Conservation (phyloP, 352 stramenopile species). For the Phytopythium sindhum region DNA sequence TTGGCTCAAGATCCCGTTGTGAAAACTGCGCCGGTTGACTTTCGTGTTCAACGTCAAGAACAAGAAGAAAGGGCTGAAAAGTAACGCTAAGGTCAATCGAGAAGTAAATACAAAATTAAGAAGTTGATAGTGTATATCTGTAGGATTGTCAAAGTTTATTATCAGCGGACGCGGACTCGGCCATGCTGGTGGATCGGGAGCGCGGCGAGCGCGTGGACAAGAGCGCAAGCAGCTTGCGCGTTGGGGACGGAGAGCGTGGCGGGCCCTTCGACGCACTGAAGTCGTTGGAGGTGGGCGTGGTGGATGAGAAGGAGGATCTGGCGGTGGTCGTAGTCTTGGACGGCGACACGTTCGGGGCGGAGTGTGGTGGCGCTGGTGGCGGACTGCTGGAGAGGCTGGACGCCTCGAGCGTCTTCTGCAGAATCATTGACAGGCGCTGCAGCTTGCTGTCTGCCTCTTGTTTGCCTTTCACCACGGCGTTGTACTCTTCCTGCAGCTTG, state of each 20-base stretch:
- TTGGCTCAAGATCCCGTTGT: no score
- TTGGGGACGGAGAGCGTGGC: neutral
- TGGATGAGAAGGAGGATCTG: conserved; percentile 2
- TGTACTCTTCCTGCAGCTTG: conserved; percentile 53
- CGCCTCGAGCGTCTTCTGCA: conserved; percentile 36
- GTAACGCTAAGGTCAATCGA: neutral
- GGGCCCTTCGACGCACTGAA: neutral
- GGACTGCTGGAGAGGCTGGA: conserved; percentile 5
- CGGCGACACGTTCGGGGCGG: conserved; percentile 7
- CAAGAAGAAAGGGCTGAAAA: neutral
- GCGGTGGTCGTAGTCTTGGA: conserved; percentile 1
- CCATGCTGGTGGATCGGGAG: neutral
- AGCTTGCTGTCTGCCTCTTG: conserved; percentile 51
- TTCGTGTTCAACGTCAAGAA: no score
- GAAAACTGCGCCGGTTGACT: no score
- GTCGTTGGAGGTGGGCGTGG: neutral
- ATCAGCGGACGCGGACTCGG: conserved; percentile 1
- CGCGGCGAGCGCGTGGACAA: neutral
- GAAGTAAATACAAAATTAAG: neutral
- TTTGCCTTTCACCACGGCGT: conserved; percentile 38
- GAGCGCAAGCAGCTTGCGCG: conserved; percentile 6
- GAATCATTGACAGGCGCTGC: conserved; percentile 47
- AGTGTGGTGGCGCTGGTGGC: conserved; percentile 13
- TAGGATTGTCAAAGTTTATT: conserved; percentile 3
- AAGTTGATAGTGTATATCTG: neutral